Evolutionary conservation across 1,139 yeast species (phyloP).

Genomic region (Nakaseomyces bracarensis): DNA sequence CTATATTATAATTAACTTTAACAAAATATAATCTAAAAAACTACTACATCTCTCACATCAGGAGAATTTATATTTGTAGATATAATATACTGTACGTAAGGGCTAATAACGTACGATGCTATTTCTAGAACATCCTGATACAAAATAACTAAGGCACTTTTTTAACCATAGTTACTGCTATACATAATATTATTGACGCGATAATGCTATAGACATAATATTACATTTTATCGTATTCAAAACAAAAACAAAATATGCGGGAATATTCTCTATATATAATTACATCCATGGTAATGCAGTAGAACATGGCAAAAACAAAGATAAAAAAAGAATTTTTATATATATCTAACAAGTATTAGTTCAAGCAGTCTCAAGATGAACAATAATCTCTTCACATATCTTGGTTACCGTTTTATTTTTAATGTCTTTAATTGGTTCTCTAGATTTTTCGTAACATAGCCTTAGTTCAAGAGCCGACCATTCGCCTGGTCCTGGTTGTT

Average conservation of each 20-base stretch:
- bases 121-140: no score
- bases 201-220: no score
- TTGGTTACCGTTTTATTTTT: slow-evolving; percentile 4
- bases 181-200: no score
- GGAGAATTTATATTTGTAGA: no score
- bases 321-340: background rate
- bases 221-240: no score
- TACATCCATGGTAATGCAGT: no score
- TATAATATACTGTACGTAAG: background rate
- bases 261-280: no score
- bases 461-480: slow-evolving; percentile 40
- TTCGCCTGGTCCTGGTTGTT: slow-evolving; percentile 32
- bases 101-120: no score
- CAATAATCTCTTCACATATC: background rate
- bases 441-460: slow-evolving; percentile 36
- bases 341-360: no score
- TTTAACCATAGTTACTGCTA: no score
- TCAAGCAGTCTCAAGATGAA: background rate
- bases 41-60: background rate
- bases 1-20: slow-evolving; percentile 2
- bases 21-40: slow-evolving; percentile 2
- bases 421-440: slow-evolving; percentile 11
- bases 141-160: background rate
- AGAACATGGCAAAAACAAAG: background rate
- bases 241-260: no score